phyloP scores from a whole-genome alignment of 2,329 filamentous ascomycete genomes.

The Metarhizium robertsii region DNA sequence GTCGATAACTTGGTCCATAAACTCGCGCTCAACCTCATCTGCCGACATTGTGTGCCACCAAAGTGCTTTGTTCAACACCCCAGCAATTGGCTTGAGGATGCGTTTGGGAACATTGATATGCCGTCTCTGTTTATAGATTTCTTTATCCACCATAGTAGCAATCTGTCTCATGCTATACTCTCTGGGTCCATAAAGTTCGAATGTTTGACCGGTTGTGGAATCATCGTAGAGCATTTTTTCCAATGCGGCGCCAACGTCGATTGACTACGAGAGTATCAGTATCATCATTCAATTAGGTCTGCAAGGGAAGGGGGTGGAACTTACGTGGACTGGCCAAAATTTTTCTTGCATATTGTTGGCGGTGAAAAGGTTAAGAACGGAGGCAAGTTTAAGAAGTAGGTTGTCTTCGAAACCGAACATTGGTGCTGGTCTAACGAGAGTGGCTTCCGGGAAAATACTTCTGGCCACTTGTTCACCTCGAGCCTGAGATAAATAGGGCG shows the following conservation, averaged over 20 bases:
- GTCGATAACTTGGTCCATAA: slow-evolving; percentile 88
- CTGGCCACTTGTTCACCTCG: slow-evolving; percentile 75
- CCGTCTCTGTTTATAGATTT: slow-evolving; percentile 82
- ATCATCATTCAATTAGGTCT: not conserved
- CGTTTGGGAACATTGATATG: slow-evolving; percentile 86
- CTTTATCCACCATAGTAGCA: slow-evolving; percentile 75
- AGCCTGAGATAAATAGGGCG: slow-evolving; percentile 36
- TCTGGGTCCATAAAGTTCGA: slow-evolving; percentile 87
- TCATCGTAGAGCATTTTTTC: slow-evolving; percentile 90
- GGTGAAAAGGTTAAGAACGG: slow-evolving; percentile 72
- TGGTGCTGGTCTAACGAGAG: slow-evolving; percentile 87
- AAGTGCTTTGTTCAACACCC: slow-evolving; percentile 67
- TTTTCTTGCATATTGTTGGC: slow-evolving; percentile 90
- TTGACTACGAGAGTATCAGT: slow-evolving; percentile 44
- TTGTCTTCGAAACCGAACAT: slow-evolving; percentile 94
- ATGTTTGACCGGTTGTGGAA: slow-evolving; percentile 81
- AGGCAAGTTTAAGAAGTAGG: slow-evolving; percentile 77
- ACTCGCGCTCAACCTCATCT: slow-evolving; percentile 86
- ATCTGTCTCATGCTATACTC: slow-evolving; percentile 87
- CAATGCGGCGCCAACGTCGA: slow-evolving; percentile 82
- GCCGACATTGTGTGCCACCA: slow-evolving; percentile 84
- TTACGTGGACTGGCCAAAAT: slow-evolving; percentile 83
- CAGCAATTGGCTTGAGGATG: slow-evolving; percentile 65
- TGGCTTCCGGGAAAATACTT: slow-evolving; percentile 90
- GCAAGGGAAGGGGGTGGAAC: slow-evolving; percentile 12